A percentile compares a stretch with the other conserved stretches of the same genome.
Evolutionary conservation across 1,139 yeast species (phyloP).

Genomic region (Suzukiozyma palmioleophila): DNA sequence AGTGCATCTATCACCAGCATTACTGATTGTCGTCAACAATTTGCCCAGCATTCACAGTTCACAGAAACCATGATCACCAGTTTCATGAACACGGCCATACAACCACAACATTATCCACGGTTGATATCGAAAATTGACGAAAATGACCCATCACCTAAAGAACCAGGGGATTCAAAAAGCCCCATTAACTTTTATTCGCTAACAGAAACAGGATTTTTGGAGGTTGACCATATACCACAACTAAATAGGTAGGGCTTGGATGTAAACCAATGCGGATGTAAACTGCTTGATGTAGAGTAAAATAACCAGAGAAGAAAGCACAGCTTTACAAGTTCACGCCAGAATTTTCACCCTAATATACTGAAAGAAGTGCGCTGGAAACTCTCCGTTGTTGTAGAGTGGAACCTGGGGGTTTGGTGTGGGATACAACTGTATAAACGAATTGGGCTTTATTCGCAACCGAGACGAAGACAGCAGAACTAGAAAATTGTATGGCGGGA

Average conservation of each 20-base stretch:
- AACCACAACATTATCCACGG: slow-evolving; percentile 28
- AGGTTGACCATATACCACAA: slow-evolving; percentile 9
- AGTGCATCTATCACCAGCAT: slow-evolving; percentile 25
- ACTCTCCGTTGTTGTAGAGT: too few species aligned
- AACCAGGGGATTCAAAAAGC: background rate
- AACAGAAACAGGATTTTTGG: slow-evolving; percentile 15
- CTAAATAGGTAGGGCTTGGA: background rate
- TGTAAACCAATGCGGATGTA: too few species aligned
- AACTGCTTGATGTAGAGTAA: too few species aligned
- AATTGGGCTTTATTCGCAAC: too few species aligned
- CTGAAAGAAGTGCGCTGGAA: too few species aligned
- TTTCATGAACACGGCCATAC: slow-evolving; percentile 25
- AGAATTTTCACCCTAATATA: too few species aligned
- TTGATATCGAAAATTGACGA: slow-evolving; percentile 2
- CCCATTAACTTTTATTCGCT: slow-evolving; percentile 6
- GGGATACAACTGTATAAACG: too few species aligned
- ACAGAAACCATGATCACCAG: slow-evolving; percentile 23
- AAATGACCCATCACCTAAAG: slow-evolving; percentile 1
- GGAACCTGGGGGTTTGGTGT: too few species aligned
- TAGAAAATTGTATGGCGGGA: too few species aligned
- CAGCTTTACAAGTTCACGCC: too few species aligned
- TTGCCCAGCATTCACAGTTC: slow-evolving; percentile 21
- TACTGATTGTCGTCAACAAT: slow-evolving; percentile 20
- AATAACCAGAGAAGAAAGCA: too few species aligned
- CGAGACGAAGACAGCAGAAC: too few species aligned